Evolutionary conservation across 805 yeast species (phyloP), one percentile per base, ranked within the genome.

Genomic region (Cyberlindnera maclurae): DNA sequence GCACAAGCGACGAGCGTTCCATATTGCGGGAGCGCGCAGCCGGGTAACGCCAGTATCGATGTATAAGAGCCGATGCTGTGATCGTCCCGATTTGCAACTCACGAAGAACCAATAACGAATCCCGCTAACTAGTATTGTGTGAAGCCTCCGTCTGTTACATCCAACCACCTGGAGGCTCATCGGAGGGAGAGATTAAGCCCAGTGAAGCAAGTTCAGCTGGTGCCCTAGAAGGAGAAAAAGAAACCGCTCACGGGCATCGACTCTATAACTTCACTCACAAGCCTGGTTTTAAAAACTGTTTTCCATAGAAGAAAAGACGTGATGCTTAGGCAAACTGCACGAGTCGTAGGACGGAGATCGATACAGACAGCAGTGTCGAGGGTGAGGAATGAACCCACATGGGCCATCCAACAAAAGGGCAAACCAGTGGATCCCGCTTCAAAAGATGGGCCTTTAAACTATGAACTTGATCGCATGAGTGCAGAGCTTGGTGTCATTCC

Each of bases 221-320:
- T 26, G 39, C 39, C 20, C 24, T 37, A 5, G 8, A 20, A 6
- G 24, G 24, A n/a, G n/a, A n/a, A n/a, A n/a, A n/a, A n/a, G n/a
- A n/a, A n/a, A n/a, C 24, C 5, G 5, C 8, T 20, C 24, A 20
- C 8, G 43, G 33, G 34, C 33, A 29, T 27, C 30, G 45, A 46
- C 52, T 48, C 54, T 50, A 50, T 38, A 37, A 26, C 54, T 45
- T 12, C 31, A 36, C 34, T 39, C 44, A 50, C 40, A 49, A 42
- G n/a, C 11, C 10, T 27, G 24, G 8, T 20, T 20, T 20, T 20
- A 20, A 5, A 20, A 20, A 20, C n/a, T n/a, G n/a, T n/a, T n/a
- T n/a, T n/a, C n/a, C n/a, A 20, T 20, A 20, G 8, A 20, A 20
- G 8, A 20, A 20, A 20, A 20, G 24, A 20, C 24, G 24, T 20